Conservation (phyloP, 495 filamentous ascomycete genomes). For the Penicillium cinerascens region DNA sequence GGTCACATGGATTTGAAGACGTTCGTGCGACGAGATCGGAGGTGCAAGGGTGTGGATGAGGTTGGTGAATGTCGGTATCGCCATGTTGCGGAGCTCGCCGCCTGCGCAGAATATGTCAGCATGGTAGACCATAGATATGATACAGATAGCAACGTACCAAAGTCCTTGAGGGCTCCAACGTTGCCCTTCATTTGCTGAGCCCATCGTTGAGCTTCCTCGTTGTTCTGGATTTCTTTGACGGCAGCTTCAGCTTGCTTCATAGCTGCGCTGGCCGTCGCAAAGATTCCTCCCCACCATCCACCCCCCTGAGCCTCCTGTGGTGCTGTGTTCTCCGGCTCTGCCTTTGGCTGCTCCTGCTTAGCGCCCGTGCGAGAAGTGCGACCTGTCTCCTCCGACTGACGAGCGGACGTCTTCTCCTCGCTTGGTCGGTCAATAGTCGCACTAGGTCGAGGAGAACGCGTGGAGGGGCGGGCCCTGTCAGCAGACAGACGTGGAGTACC, state of each 20-base stretch:
- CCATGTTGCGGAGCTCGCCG: slow-evolving; percentile 82
- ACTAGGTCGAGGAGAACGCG: slow-evolving; percentile 56
- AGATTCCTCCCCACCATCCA: slow-evolving; percentile 90
- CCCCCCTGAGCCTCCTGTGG: slow-evolving; percentile 46
- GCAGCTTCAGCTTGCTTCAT: slow-evolving; percentile 92
- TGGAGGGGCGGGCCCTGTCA: slow-evolving; percentile 43
- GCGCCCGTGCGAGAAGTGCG: slow-evolving; percentile 61
- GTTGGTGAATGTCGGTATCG: slow-evolving; percentile 90
- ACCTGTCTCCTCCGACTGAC: slow-evolving; percentile 73
- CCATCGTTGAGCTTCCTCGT: slow-evolving; percentile 95
- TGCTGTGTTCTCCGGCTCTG: slow-evolving; percentile 29
- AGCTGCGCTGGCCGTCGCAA: slow-evolving; percentile 65
- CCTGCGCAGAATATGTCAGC: slow-evolving; percentile 50
- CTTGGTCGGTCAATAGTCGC: slow-evolving; percentile 55
- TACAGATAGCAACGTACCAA: slow-evolving; percentile 57
- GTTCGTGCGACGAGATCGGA: slow-evolving; percentile 95
- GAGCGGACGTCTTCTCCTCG: slow-evolving; percentile 57
- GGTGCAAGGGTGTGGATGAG: slow-evolving; percentile 93
- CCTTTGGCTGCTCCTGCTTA: slow-evolving; percentile 38
- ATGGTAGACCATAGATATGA: background rate
- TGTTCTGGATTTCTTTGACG: slow-evolving; percentile 91
- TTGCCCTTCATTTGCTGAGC: slow-evolving; percentile 92
- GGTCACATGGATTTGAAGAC: slow-evolving; percentile 95
- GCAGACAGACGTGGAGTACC: slow-evolving; percentile 77
- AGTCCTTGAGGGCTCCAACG: slow-evolving; percentile 71